Base-by-base conservation (phyloP, 2,329 filamentous ascomycete genomes). In the Venturia pyrina region DNA sequence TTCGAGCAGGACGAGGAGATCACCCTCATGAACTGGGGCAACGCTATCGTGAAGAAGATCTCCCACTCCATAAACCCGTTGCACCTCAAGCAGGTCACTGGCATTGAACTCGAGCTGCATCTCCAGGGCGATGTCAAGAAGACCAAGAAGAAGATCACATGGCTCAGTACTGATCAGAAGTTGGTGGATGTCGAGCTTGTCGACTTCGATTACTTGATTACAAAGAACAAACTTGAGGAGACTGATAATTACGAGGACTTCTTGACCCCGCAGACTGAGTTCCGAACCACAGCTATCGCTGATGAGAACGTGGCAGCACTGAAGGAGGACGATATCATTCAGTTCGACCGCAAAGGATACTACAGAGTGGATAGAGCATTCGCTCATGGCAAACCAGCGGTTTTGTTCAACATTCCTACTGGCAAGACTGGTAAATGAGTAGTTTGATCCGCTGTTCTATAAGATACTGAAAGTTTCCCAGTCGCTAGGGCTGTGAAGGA, bases 21-120 rank as follows among this genome's bases (percentile, higher is more conserved):
- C 72, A 97, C 93, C 0, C 83, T 97, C 53, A 97, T 97, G 93
- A 89, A 89, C 76, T 98, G 93, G 93, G 95, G 93, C 71, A 96
- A 96, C 73, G 91, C 89, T 15, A 85, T 92, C 70, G 89, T 95
- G 32, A 85, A 87, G 65, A 85, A 87, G 67, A 85, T 91, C 68
- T 74, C 72, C 21, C 74, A 85, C 80, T 77, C 81, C 69, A 71
- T 79, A 73, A 85, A 78, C 70, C 79, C 79, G 6, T 73, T 81
- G 40, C 76, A 78, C 21, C 81, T 81, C 64, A 80, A 85, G 63
- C 67, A 65, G 13, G 87, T 96, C 71, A 88, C 87, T 15, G 81
- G 79, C 44, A 82, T 96, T 48, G 89, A 89, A 66, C 82, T 95
- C 65, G 91, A 96, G 78, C 85, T 97, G n/a, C 89, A 98, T 77